A percentile compares a stretch with the other conserved stretches of the same genome.
Evolutionary conservation across 768 basidiomycete genomes (phyloP).

Genomic region (Macrocybe gigantea): DNA sequence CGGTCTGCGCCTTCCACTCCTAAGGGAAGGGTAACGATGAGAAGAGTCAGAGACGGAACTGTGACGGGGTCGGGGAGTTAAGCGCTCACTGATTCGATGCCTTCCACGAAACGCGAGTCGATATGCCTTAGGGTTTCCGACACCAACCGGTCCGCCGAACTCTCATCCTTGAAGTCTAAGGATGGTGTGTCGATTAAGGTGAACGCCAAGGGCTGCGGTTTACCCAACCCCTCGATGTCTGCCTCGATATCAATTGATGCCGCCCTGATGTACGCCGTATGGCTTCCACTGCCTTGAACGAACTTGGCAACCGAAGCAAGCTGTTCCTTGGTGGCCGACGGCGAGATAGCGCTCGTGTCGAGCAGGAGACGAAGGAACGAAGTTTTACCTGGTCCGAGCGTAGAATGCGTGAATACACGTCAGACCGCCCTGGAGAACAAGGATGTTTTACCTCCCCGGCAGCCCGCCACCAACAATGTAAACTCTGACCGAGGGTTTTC

Average conservation of each 20-base stretch:
- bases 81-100: conserved; percentile 68
- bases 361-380: conserved; percentile 82
- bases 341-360: conserved; percentile 70
- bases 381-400: conserved; percentile 65
- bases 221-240: conserved; percentile 41
- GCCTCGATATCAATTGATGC: conserved; percentile 68
- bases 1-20: conserved; percentile 67
- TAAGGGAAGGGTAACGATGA: conserved; percentile 23
- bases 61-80: conserved; percentile 12
- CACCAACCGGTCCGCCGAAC: conserved; percentile 55
- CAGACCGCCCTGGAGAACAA: not conserved
- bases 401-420: conserved; percentile 8
- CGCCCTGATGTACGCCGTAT: conserved; percentile 67
- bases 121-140: conserved; percentile 66
- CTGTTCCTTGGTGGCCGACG: conserved; percentile 63
- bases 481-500: conserved; percentile 34
- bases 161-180: conserved; percentile 66
- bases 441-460: conserved; percentile 48
- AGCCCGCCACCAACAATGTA: conserved; percentile 79
- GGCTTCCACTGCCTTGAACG: conserved; percentile 66
- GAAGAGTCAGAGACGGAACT: conserved; percentile 11
- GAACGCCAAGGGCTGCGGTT: conserved; percentile 49
- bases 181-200: conserved; percentile 81
- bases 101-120: conserved; percentile 68
- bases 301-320: conserved; percentile 77